A percentile compares a stretch with the other conserved stretches of the same genome.
Evolutionary conservation across 2,329 filamentous ascomycete genomes (phyloP).

Genomic region (Zymoseptoria tritici): DNA sequence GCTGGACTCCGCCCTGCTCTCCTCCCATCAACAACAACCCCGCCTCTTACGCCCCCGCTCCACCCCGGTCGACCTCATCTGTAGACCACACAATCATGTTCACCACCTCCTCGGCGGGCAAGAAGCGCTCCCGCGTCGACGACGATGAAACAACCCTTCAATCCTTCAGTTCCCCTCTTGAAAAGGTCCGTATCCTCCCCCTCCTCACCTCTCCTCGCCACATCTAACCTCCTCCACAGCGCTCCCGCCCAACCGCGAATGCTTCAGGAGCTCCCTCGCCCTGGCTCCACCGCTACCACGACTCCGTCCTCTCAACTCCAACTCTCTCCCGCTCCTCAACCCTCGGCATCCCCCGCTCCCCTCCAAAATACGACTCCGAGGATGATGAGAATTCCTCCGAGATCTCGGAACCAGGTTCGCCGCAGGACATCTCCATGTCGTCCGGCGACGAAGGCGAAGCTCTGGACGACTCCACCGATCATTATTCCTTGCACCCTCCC

Average conservation of each 20-base stretch:
- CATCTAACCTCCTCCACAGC: slow-evolving; percentile 7
- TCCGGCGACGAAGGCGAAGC: slow-evolving; percentile 18
- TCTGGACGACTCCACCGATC: slow-evolving; percentile 10
- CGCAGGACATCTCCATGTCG: slow-evolving; percentile 21
- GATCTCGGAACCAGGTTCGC: slow-evolving; percentile 27
- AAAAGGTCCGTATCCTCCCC: slow-evolving; percentile 10
- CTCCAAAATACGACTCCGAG: slow-evolving; percentile 26
- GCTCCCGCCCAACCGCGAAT: slow-evolving; percentile 14
- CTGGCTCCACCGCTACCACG: slow-evolving; percentile 15
- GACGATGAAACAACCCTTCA: slow-evolving; percentile 4
- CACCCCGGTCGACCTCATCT: too few relatives aligned
- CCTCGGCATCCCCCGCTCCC: slow-evolving; percentile 8
- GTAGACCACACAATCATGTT: slow-evolving; percentile 1
- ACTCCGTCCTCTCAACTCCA: slow-evolving; percentile 25
- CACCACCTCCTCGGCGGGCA: slow-evolving; percentile 7
- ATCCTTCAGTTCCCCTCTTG: slow-evolving; percentile 3
- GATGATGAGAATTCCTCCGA: slow-evolving; percentile 26
- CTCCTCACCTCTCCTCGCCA: background rate
- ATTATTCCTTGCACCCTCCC: background rate
- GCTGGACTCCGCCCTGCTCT: background rate
- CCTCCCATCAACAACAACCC: background rate
- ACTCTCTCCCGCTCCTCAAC: slow-evolving; percentile 8
- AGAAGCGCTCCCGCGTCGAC: slow-evolving; percentile 14
- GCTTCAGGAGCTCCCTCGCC: slow-evolving; percentile 5
- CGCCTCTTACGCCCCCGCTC: background rate